Evolutionary conservation across 768 basidiomycete genomes (phyloP).

Genomic region (Serendipita indica): DNA sequence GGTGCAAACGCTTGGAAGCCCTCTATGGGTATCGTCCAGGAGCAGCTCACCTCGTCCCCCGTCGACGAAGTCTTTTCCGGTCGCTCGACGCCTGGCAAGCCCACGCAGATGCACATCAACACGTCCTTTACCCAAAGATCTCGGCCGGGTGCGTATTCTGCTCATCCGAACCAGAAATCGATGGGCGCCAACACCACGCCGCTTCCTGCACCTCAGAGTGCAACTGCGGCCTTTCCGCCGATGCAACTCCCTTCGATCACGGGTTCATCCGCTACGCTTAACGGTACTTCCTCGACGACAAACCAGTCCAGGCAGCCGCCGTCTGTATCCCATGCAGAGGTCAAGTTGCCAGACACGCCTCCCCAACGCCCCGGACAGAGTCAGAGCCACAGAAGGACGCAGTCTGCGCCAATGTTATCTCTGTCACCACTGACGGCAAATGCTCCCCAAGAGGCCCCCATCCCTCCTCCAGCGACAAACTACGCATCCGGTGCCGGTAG

Average conservation of each 20-base stretch:
- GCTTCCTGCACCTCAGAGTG: slow-evolving; percentile 2
- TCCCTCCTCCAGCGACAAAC: background rate
- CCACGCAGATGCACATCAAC: slow-evolving; percentile 8
- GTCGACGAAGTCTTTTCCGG: background rate
- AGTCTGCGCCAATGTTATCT: slow-evolving; percentile 2
- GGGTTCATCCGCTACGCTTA: background rate
- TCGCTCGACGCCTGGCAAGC: background rate
- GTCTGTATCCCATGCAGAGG: background rate
- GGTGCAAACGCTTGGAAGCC: background rate
- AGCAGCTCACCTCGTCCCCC: slow-evolving; percentile 8
- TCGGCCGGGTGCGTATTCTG: background rate
- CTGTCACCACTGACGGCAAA: background rate
- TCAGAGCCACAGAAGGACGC: slow-evolving; percentile 4
- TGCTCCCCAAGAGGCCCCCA: background rate
- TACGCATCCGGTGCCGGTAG: background rate
- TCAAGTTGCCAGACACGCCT: background rate
- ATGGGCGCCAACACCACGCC: background rate
- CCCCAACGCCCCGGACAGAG: background rate
- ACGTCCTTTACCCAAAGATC: background rate
- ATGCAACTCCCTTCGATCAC: slow-evolving; percentile 4
- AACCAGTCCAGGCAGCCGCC: background rate
- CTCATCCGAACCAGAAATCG: slow-evolving; percentile 5
- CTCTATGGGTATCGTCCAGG: background rate
- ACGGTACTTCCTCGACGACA: background rate
- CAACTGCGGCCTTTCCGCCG: slow-evolving; percentile 8